These are phyloP conservation scores for Cynara cardunculus DNA, from an alignment of 129 eudicot genomes.

Conservation along the genomic window DNA sequence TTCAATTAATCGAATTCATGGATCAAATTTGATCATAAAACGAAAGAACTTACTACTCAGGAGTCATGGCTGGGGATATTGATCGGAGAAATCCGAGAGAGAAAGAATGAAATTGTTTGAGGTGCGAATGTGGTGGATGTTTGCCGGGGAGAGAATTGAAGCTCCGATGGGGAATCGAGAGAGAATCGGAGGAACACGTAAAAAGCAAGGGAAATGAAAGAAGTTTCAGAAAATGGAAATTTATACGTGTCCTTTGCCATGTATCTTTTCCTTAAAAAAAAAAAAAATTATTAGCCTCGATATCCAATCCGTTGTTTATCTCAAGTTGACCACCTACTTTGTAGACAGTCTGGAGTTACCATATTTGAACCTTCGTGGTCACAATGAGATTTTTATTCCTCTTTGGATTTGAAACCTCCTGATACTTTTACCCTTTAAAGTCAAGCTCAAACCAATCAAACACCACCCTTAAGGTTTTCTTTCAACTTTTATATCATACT, in stretches of 20 bases:
- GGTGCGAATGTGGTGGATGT: background rate
- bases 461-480: too few species aligned
- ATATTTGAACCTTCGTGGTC: too few species aligned
- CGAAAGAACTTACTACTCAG: slow-evolving; percentile 3
- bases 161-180: background rate
- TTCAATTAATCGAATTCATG: background rate
- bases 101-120: background rate
- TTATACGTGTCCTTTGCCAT: background rate
- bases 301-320: too few species aligned
- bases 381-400: too few species aligned
- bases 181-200: slow-evolving; percentile 3
- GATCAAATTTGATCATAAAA: background rate
- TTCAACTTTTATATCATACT: too few species aligned
- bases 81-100: background rate
- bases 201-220: background rate
- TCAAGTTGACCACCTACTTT: too few species aligned
- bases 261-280: too few species aligned
- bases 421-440: too few species aligned
- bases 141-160: slow-evolving; percentile 6
- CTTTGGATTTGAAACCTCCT: too few species aligned
- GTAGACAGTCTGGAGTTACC: too few species aligned
- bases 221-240: background rate
- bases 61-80: background rate
- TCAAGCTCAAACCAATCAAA: too few species aligned
- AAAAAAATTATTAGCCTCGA: too few species aligned